Evolutionary conservation across 2,329 filamentous ascomycete species (phyloP).

Genomic region (Didymella arachidicola): DNA sequence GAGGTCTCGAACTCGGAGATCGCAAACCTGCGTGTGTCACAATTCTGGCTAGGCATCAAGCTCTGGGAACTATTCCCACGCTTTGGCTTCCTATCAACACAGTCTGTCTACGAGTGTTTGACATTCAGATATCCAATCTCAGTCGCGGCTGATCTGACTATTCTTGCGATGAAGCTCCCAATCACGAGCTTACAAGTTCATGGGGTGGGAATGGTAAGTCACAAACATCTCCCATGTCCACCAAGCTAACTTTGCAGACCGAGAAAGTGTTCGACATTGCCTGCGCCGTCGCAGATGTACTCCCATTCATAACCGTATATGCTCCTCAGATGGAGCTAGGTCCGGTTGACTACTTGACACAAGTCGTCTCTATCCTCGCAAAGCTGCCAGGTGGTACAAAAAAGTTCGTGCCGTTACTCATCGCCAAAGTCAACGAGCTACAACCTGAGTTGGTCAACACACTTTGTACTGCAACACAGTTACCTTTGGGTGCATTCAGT

Average conservation of each 20-base stretch:
- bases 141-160: slow-evolving; percentile 67
- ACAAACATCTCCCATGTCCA: neutral
- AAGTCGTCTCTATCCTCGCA: slow-evolving; percentile 28
- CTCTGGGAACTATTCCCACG: slow-evolving; percentile 68
- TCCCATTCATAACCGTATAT: slow-evolving; percentile 33
- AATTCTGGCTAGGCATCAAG: slow-evolving; percentile 71
- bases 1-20: slow-evolving; percentile 62
- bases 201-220: slow-evolving; percentile 40
- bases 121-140: slow-evolving; percentile 70
- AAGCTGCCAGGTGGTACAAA: slow-evolving; percentile 35
- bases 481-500: slow-evolving; percentile 19
- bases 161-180: slow-evolving; percentile 41
- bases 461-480: slow-evolving; percentile 27
- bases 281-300: slow-evolving; percentile 39
- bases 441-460: slow-evolving; percentile 29
- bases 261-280: slow-evolving; percentile 45
- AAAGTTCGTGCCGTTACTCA: slow-evolving; percentile 39
- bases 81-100: slow-evolving; percentile 60
- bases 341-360: slow-evolving; percentile 31
- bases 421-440: slow-evolving; percentile 39
- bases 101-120: slow-evolving; percentile 60
- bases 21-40: slow-evolving; percentile 65
- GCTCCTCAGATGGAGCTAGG: slow-evolving; percentile 27
- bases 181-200: slow-evolving; percentile 36
- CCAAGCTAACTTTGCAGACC: slow-evolving; percentile 24